Percentiles rank a stretch among this genome's conserved stretches.
Conservation (phyloP, 192 early-diverging fungal genomes). For the Linnemannia zychae region DNA sequence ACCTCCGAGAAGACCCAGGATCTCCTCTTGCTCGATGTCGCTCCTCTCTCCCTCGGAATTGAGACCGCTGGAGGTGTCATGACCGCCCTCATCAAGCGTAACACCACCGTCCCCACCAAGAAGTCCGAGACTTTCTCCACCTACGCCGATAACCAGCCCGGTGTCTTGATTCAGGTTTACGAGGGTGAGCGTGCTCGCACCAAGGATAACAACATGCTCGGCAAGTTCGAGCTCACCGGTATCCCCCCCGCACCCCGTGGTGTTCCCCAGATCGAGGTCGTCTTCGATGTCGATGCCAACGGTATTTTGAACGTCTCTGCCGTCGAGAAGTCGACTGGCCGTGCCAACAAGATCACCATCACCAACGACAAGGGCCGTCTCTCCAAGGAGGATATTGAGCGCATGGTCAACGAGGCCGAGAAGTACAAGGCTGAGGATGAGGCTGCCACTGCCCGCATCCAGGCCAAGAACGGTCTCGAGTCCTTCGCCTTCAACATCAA, state of each 20-base stretch:
- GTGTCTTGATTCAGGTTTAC: constrained; percentile 97
- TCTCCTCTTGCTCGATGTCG: constrained; percentile 94
- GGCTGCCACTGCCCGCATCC: constrained; percentile 89
- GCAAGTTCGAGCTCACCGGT: constrained; percentile 98
- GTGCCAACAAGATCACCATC: constrained; percentile 98
- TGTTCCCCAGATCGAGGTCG: constrained; percentile 97
- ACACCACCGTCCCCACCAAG: constrained; percentile 98
- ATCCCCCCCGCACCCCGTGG: constrained; percentile 98
- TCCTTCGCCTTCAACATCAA: constrained; percentile 98
- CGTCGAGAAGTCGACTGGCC: constrained; percentile 94
- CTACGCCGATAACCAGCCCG: constrained; percentile 98
- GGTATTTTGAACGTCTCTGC: constrained; percentile 97
- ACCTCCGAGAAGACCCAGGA: constrained; percentile 97
- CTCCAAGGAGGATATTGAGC: constrained; percentile 98
- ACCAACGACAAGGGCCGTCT: constrained; percentile 99
- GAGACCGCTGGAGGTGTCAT: constrained; percentile 99
- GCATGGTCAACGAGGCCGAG: constrained; percentile 78
- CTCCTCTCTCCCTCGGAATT: constrained; percentile 97
- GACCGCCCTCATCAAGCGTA: constrained; percentile 97
- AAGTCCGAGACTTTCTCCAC: constrained; percentile 99
- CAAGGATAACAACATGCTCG: constrained; percentile 98
- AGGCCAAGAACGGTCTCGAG: constrained; percentile 96
- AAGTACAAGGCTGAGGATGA: constrained; percentile 94
- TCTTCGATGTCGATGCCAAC: constrained; percentile 98
- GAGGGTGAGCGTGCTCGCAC: constrained; percentile 98